Percentiles rank a stretch among this genome's conserved stretches.
Evolutionary conservation across 257 asterid genomes (phyloP).

Genomic region (Nicotiana paniculata): DNA sequence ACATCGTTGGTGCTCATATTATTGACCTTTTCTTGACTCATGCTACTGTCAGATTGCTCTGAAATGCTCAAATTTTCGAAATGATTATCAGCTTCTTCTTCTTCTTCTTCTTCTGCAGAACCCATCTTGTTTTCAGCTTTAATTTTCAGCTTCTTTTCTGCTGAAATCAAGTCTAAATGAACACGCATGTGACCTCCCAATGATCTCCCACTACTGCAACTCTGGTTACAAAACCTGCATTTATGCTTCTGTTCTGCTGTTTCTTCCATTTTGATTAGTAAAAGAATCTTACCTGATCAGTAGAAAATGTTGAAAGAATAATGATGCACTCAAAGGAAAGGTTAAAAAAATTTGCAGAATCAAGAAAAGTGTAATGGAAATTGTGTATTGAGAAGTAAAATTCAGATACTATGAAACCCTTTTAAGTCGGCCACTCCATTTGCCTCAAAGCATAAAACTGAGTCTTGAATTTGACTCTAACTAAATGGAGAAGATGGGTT

Average conservation of each 20-base stretch:
- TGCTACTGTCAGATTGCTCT: constrained; percentile 21
- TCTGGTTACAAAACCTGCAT: constrained; percentile 71
- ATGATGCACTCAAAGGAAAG: constrained; percentile 1
- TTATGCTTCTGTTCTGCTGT: constrained; percentile 33
- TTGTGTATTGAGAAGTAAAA: neutral
- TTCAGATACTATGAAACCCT: neutral
- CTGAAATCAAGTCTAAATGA: constrained; percentile 55
- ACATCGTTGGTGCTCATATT: constrained; percentile 17
- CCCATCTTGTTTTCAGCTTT: constrained; percentile 20
- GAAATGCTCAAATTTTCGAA: constrained; percentile 11
- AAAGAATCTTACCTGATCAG: constrained; percentile 18
- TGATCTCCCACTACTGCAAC: constrained; percentile 68
- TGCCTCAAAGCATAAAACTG: constrained; percentile 5
- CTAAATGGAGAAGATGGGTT: constrained; percentile 28
- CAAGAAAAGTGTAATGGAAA: neutral
- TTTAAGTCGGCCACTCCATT: constrained; percentile 13
- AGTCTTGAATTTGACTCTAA: neutral
- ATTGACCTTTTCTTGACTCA: constrained; percentile 26
- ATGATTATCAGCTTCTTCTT: constrained; percentile 10
- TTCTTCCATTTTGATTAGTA: constrained; percentile 26
- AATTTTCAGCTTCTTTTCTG: constrained; percentile 40
- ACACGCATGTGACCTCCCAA: constrained; percentile 94
- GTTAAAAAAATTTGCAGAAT: constrained; percentile 2
- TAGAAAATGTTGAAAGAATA: constrained; percentile 14
- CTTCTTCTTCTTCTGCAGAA: constrained; percentile 3